phyloP scores from a whole-genome alignment of 371 early-diverging fungal genomes.

The Syncephalastrum racemosum region DNA sequence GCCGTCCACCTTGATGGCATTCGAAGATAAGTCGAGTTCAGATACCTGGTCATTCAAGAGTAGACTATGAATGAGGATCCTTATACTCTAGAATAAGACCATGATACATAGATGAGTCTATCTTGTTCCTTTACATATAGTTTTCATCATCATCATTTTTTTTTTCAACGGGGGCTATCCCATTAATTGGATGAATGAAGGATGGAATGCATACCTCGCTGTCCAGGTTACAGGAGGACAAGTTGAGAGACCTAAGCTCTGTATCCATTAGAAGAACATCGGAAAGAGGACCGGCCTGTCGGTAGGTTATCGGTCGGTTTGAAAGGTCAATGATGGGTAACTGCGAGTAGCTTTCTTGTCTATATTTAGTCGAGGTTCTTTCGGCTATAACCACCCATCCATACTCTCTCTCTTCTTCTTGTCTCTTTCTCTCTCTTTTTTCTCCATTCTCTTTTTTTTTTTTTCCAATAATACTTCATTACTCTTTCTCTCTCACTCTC shows the following conservation, averaged over 20 bases:
- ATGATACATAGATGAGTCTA: not conserved
- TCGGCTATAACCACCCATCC: too few species aligned
- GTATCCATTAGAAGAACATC: conserved; percentile 44
- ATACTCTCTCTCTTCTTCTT: not conserved
- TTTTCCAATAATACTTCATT: too few species aligned
- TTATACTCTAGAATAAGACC: conserved; percentile 28
- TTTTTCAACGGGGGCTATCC: too few species aligned
- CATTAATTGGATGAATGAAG: too few species aligned
- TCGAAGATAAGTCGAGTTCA: conserved; percentile 29
- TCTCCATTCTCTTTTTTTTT: not conserved
- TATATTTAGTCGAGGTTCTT: too few species aligned
- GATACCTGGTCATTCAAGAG: conserved; percentile 33
- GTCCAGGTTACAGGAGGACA: conserved; percentile 36
- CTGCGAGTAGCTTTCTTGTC: conserved; percentile 18
- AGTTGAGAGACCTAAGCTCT: conserved; percentile 25
- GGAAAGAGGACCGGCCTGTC: conserved; percentile 57
- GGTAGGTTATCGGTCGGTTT: conserved; percentile 35
- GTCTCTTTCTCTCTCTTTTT: conserved; percentile 1
- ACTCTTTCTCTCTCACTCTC: too few species aligned
- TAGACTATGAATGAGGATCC: conserved; percentile 39
- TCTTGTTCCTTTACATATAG: too few species aligned
- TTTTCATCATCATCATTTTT: too few species aligned
- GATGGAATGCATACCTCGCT: conserved; percentile 26
- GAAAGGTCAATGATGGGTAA: conserved; percentile 47
- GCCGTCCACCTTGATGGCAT: conserved; percentile 40